Conservation (phyloP, 2,329 filamentous ascomycete species). For the Aciculosporium take region DNA sequence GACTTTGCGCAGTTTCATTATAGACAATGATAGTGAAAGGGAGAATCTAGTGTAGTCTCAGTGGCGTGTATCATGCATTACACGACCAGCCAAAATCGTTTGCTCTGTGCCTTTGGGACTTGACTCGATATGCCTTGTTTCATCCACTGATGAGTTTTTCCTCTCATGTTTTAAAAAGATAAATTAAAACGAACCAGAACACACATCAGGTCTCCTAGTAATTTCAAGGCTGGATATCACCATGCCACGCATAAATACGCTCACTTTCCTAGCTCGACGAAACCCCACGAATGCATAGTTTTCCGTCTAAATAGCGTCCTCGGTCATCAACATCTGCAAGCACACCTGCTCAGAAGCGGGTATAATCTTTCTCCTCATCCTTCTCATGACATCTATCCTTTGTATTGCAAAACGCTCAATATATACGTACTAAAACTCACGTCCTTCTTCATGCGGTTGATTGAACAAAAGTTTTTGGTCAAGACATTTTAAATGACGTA, state of each 20-base stretch:
- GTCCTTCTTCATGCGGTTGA: not conserved
- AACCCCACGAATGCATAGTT: no score
- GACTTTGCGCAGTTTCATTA: constrained; percentile 27
- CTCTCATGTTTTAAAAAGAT: no score
- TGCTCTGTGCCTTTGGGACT: no score
- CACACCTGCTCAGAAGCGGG: no score
- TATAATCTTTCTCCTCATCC: not conserved
- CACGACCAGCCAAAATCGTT: constrained; percentile 3
- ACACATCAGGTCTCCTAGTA: not conserved
- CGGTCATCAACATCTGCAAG: no score
- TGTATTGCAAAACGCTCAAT: not conserved
- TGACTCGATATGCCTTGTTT: no score
- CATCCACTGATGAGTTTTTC: no score
- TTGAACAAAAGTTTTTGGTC: not conserved
- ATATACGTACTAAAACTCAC: not conserved
- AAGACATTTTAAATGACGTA: constrained; percentile 25
- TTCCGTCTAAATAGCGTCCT: no score
- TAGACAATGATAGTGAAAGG: constrained; percentile 30
- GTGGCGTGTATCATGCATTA: constrained; percentile 17
- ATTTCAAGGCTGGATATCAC: not conserved
- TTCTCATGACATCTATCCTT: not conserved
- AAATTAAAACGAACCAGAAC: not conserved
- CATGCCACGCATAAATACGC: not conserved
- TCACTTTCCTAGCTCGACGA: not conserved
- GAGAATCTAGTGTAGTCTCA: constrained; percentile 29